Percentiles rank a stretch among this genome's conserved stretches.
These are phyloP conservation scores for Plasmopara viticola DNA, from an alignment of 352 stramenopile genomes.

Conservation along the genomic window DNA sequence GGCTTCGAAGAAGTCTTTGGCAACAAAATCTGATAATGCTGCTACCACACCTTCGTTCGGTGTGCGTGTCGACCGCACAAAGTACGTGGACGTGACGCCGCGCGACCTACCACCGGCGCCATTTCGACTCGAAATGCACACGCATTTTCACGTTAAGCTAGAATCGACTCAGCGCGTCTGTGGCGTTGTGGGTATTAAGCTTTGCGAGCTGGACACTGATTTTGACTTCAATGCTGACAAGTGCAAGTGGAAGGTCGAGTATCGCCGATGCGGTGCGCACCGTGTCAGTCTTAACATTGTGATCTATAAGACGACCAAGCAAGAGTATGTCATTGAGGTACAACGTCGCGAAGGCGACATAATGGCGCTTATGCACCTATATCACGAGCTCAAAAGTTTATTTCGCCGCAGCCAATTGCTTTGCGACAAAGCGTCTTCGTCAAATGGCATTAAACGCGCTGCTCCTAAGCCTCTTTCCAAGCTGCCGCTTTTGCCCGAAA, in stretches of 20 bases:
- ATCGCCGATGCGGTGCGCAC: constrained; percentile 43
- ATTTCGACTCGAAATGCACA: constrained; percentile 83
- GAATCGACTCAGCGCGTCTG: constrained; percentile 72
- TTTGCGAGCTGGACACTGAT: constrained; percentile 80
- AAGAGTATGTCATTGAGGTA: constrained; percentile 68
- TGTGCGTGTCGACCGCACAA: constrained; percentile 60
- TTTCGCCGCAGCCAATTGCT: constrained; percentile 75
- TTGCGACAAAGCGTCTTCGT: constrained; percentile 41
- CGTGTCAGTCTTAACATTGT: constrained; percentile 74
- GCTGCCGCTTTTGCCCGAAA: constrained; percentile 36
- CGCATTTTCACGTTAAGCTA: constrained; percentile 83
- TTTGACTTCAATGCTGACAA: constrained; percentile 82
- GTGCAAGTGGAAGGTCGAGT: constrained; percentile 87
- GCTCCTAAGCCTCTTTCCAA: constrained; percentile 58
- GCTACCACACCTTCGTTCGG: constrained; percentile 37
- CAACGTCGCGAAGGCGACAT: constrained; percentile 77
- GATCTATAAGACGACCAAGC: constrained; percentile 66
- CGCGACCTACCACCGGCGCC: constrained; percentile 64
- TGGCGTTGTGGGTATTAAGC: constrained; percentile 67
- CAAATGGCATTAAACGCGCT: constrained; percentile 54
- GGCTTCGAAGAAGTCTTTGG: constrained; percentile 30
- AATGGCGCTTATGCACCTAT: constrained; percentile 72
- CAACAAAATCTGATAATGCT: constrained; percentile 22
- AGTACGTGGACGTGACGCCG: constrained; percentile 63
- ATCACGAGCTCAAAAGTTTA: constrained; percentile 65